phyloP scores from a whole-genome alignment of 2,329 filamentous ascomycete genomes.

The Fusarium tuaranense region DNA sequence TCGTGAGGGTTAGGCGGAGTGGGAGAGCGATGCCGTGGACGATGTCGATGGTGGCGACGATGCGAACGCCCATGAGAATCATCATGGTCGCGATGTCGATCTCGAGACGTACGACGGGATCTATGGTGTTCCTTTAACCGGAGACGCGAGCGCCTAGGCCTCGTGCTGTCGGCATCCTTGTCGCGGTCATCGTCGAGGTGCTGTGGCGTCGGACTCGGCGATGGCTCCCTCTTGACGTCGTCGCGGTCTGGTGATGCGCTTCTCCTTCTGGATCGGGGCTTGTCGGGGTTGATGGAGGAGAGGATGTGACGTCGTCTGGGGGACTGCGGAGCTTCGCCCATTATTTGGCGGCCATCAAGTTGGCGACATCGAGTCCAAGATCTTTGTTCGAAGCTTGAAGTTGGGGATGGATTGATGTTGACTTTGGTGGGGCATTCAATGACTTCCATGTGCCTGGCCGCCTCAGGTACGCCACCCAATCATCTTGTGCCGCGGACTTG shows the following conservation, averaged over 20 bases:
- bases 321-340: conserved; percentile 50
- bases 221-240: conserved; percentile 12
- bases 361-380: conserved; percentile 20
- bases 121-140: conserved; percentile 49
- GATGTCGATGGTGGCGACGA: conserved; percentile 47
- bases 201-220: conserved; percentile 13
- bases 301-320: conserved; percentile 61
- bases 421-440: neutral
- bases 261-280: conserved; percentile 17
- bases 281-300: conserved; percentile 58
- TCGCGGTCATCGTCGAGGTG: conserved; percentile 15
- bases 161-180: conserved; percentile 37
- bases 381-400: neutral
- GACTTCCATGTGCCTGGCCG: neutral
- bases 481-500: too few relatives aligned
- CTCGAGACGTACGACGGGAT: conserved; percentile 42
- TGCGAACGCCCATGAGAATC: conserved; percentile 36
- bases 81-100: conserved; percentile 38
- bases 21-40: conserved; percentile 55
- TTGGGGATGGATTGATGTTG: conserved; percentile 4
- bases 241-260: conserved; percentile 24
- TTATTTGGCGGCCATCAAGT: conserved; percentile 44
- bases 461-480: neutral
- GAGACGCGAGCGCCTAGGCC: conserved; percentile 48
- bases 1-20: conserved; percentile 62